Conservation (phyloP, 2,329 filamentous ascomycete genomes). For the Phialocephala subalpina region DNA sequence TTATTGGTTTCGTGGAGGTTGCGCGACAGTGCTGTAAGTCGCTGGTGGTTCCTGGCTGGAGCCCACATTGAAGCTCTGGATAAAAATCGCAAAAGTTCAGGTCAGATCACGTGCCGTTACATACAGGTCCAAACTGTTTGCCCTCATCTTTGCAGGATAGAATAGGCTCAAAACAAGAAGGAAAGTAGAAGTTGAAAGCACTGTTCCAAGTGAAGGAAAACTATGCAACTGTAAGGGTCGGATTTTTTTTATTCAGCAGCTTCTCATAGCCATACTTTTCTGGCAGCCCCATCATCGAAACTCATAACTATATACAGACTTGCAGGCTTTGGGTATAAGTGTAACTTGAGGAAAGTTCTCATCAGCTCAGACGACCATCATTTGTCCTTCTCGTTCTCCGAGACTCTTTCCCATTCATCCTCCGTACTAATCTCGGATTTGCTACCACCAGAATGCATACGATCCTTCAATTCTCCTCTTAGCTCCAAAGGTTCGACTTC, state of each 20-base stretch:
- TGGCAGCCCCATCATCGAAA: neutral
- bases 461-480: slow-evolving; percentile 40
- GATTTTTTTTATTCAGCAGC: neutral
- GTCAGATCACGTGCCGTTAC: too few relatives aligned
- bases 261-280: neutral
- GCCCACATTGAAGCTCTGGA: neutral
- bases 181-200: neutral
- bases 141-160: too few relatives aligned
- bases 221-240: neutral
- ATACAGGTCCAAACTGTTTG: too few relatives aligned
- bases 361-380: slow-evolving; percentile 37
- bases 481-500: slow-evolving; percentile 39
- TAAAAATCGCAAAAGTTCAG: neutral
- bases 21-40: neutral
- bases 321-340: slow-evolving; percentile 25
- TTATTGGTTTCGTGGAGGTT: neutral
- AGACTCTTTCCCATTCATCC: slow-evolving; percentile 97
- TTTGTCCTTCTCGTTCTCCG: slow-evolving; percentile 71
- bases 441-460: slow-evolving; percentile 49
- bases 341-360: neutral
- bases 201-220: neutral
- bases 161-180: neutral
- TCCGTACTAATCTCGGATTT: slow-evolving; percentile 79
- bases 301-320: slow-evolving; percentile 1
- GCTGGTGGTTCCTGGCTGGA: neutral